These are phyloP conservation scores for Xerocomellus dryophilus DNA, from an alignment of 768 basidiomycete genomes.

Conservation along the genomic window DNA sequence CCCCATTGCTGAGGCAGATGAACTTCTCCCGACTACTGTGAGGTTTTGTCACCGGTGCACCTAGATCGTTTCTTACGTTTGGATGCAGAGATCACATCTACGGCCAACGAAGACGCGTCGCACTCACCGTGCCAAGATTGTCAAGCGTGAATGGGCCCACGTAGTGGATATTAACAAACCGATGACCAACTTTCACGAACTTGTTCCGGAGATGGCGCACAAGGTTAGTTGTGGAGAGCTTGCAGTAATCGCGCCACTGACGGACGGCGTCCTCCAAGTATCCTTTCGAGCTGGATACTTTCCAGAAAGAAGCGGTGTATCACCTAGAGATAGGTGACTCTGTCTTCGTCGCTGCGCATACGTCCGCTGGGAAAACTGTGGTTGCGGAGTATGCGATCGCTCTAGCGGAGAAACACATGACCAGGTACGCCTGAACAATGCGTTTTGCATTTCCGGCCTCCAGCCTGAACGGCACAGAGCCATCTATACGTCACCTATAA, in stretches of 20 bases:
- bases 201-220: constrained; percentile 96
- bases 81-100: constrained; percentile 52
- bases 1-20: constrained; percentile 60
- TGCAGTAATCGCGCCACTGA: constrained; percentile 1
- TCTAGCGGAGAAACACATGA: constrained; percentile 97
- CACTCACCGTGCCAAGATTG: constrained; percentile 44
- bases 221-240: constrained; percentile 48
- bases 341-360: constrained; percentile 99
- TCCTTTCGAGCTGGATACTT: constrained; percentile 97
- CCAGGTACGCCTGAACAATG: constrained; percentile 55
- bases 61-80: constrained; percentile 5
- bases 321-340: constrained; percentile 96
- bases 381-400: constrained; percentile 99
- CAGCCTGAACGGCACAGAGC: constrained; percentile 51
- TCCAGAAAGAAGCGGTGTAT: constrained; percentile 98
- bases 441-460: constrained; percentile 13
- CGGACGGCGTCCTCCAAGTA: constrained; percentile 53
- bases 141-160: constrained; percentile 97
- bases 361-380: constrained; percentile 98
- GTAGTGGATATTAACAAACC: constrained; percentile 91
- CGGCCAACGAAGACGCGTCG: constrained; percentile 49
- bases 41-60: constrained; percentile 1
- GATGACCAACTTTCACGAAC: constrained; percentile 82
- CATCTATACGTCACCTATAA: constrained; percentile 98
- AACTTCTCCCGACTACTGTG: constrained; percentile 67